These are phyloP conservation scores for Dryadomyces quercus-mongolicae DNA, from an alignment of 2,329 filamentous ascomycete species.

Conservation along the genomic window DNA sequence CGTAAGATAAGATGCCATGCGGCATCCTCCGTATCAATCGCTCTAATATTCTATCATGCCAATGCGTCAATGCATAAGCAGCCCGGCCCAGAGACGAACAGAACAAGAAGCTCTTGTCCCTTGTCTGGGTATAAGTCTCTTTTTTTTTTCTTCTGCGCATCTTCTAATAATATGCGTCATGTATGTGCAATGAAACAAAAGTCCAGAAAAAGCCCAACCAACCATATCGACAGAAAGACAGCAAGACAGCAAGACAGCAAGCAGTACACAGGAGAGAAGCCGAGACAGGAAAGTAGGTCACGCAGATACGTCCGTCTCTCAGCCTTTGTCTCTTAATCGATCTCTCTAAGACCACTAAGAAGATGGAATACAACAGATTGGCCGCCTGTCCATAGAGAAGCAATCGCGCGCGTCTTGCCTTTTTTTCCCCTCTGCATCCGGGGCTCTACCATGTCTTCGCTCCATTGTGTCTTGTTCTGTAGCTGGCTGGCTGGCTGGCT, in stretches of 20 bases:
- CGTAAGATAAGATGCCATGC: too few species aligned
- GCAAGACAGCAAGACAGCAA: neutral
- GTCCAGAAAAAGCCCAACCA: neutral
- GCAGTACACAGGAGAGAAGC: neutral
- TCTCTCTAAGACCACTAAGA: conserved; percentile 1
- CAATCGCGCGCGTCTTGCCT: neutral
- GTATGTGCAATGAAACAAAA: neutral
- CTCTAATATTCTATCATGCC: neutral
- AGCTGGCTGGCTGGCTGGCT: neutral
- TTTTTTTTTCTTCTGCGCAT: neutral
- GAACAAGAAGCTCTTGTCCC: neutral
- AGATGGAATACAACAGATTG: neutral
- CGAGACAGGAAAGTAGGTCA: neutral
- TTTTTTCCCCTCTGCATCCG: neutral
- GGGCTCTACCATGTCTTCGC: too few species aligned
- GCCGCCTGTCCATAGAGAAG: neutral
- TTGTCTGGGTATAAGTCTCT: neutral
- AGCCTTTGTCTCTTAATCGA: neutral
- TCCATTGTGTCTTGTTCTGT: neutral
- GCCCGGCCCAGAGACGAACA: neutral
- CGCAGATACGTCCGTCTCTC: neutral
- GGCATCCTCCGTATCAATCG: too few species aligned
- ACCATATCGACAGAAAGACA: neutral
- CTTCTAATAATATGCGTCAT: neutral
- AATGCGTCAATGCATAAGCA: neutral